Evolutionary conservation across 169 alveolate species (phyloP), one percentile per base, ranked within the genome.

Genomic region (Plasmodium fragile): DNA sequence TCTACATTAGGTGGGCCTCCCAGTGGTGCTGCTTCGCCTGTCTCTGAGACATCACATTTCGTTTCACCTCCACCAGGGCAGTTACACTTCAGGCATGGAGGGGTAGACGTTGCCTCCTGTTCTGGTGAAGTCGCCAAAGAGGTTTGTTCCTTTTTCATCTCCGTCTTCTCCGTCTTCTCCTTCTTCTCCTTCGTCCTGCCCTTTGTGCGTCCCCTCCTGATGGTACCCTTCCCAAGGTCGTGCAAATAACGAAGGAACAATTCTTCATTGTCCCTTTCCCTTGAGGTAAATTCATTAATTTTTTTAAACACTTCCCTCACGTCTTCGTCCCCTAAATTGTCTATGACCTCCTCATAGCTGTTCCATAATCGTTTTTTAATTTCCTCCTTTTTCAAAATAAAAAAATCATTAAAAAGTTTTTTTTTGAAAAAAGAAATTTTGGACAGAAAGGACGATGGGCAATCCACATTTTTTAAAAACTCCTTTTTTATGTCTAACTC

Each of bases 401-500:
- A 73, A 52, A 84, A 84, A 75, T 84, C 79, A 36, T 84, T 52
- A 34, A 84, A 1, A 8, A 84, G 41, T 8, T 84, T 84, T 30
- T 71, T 72, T 36, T 84, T 84, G 36, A 84, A 84, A 22, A 32
- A 6, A 22, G 71, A 72, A 30, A 84, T n/a, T 43, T 73, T 84
- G 5, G 93, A 84, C 25, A 84, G 78, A 73, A 70, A 84, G 75
- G 75, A 65, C 13, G 85, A 49, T 8, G 93, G 72, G 30, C 39
- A 34, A 13, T 72, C 85, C 25, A 73, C 39, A 11, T 73, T 72
- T 84, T 84, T 84, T 84, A 84, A 16, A 34, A 84, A 53, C 41
- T 84, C 85, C 39, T 84, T 84, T 73, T 53, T 72, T 39, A 84
- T 84, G 41, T 84, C 80, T 49, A 22, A 1, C 43, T 84, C 85